Conservation (phyloP, 2,329 filamentous ascomycete genomes). For the Aspergillus sp. region DNA sequence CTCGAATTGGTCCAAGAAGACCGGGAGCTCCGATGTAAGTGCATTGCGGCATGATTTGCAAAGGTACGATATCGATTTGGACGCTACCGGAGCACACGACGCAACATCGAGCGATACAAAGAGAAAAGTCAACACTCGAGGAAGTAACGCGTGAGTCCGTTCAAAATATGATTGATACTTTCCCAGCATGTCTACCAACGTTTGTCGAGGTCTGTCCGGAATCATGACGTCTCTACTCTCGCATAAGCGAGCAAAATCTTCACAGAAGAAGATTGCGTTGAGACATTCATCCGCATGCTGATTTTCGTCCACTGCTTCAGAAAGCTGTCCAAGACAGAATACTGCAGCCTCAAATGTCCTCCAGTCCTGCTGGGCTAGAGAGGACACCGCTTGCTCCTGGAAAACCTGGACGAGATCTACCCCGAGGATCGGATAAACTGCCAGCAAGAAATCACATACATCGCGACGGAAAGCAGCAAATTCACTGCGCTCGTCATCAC, state of each 20-base stretch:
- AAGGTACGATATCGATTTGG: slow-evolving; percentile 43
- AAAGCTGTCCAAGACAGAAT: slow-evolving; percentile 45
- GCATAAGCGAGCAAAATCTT: slow-evolving; percentile 35
- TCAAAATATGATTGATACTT: slow-evolving; percentile 46
- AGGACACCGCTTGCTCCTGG: slow-evolving; percentile 34
- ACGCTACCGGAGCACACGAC: slow-evolving; percentile 42
- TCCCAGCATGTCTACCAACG: slow-evolving; percentile 43
- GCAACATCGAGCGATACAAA: slow-evolving; percentile 44
- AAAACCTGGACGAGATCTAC: slow-evolving; percentile 43
- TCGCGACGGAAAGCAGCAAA: slow-evolving; percentile 46
- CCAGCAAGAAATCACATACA: slow-evolving; percentile 46
- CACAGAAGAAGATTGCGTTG: slow-evolving; percentile 41
- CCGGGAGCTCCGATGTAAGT: slow-evolving; percentile 41
- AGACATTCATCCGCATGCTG: slow-evolving; percentile 41
- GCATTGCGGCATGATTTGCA: slow-evolving; percentile 44
- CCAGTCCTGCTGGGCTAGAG: slow-evolving; percentile 39
- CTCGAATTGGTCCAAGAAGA: slow-evolving; percentile 43
- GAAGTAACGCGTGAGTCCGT: slow-evolving; percentile 40
- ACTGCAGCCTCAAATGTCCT: slow-evolving; percentile 44
- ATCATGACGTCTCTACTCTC: slow-evolving; percentile 30
- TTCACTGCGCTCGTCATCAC: slow-evolving; percentile 42
- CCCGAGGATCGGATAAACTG: slow-evolving; percentile 44
- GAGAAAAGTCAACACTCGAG: slow-evolving; percentile 43
- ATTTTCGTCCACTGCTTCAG: slow-evolving; percentile 46
- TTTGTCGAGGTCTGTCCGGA: slow-evolving; percentile 39